Evolutionary conservation across 164 flowering plant genomes (phyloP).

Genomic region (Sextonia rubra): DNA sequence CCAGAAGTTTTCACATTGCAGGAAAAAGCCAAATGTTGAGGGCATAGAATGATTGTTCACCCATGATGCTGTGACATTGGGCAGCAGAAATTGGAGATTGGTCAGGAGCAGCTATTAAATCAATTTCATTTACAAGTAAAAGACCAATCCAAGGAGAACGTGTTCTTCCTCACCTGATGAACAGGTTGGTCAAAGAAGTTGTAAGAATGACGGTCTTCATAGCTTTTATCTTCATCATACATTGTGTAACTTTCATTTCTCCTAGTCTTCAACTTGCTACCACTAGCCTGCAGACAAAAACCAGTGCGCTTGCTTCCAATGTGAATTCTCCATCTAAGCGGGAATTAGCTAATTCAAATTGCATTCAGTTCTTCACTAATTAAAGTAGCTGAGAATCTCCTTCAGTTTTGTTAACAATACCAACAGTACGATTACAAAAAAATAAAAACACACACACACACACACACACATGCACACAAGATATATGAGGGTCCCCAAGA

Average conservation of each 20-base stretch:
- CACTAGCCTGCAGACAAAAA: slow-evolving; percentile 40
- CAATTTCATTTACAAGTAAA: neutral
- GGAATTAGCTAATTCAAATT: neutral
- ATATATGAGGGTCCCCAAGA: too few relatives aligned
- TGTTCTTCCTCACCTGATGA: slow-evolving; percentile 6
- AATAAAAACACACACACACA: too few relatives aligned
- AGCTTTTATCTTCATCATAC: slow-evolving; percentile 27
- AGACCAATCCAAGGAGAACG: neutral
- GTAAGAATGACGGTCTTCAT: slow-evolving; percentile 11
- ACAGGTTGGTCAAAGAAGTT: neutral
- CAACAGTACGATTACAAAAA: neutral
- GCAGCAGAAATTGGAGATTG: neutral
- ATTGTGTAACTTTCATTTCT: neutral
- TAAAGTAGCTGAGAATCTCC: neutral
- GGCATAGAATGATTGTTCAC: neutral
- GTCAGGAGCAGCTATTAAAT: neutral
- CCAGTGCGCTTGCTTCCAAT: neutral
- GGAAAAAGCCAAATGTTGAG: neutral
- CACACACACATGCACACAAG: too few relatives aligned
- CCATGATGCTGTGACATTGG: neutral
- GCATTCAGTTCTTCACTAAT: neutral
- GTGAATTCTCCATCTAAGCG: neutral
- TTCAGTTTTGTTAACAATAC: neutral
- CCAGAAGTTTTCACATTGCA: neutral
- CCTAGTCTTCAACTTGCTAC: slow-evolving; percentile 17